Conservation (phyloP, 176 grass and related monocot species). For the Oropetium thomaeum region DNA sequence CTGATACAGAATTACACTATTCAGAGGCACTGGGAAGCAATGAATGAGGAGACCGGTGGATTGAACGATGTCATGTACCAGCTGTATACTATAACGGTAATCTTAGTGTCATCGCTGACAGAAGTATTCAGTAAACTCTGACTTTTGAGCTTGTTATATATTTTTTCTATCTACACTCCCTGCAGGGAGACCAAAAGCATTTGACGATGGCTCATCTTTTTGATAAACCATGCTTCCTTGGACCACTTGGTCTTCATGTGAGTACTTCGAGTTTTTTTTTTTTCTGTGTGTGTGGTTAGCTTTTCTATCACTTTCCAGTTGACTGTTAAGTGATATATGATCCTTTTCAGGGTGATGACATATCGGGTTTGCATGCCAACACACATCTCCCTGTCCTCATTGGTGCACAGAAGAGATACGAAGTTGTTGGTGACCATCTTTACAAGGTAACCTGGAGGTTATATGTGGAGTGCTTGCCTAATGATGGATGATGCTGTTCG, state of each 20-base stretch:
- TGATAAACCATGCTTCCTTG: slow-evolving; percentile 89
- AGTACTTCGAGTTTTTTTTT: too few species aligned
- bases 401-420: slow-evolving; percentile 77
- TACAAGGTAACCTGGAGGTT: slow-evolving; percentile 64
- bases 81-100: slow-evolving; percentile 81
- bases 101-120: not conserved
- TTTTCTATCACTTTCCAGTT: too few species aligned
- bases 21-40: slow-evolving; percentile 77
- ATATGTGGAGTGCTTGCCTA: not conserved
- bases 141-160: not conserved
- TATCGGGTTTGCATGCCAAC: slow-evolving; percentile 75
- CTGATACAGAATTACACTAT: slow-evolving; percentile 65
- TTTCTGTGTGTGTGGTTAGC: too few species aligned
- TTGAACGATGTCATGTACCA: slow-evolving; percentile 84
- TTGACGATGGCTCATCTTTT: slow-evolving; percentile 92
- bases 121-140: not conserved
- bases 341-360: slow-evolving; percentile 64
- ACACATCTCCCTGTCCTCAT: slow-evolving; percentile 77
- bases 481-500: not conserved
- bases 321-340: not conserved
- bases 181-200: slow-evolving; percentile 84
- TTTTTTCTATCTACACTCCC: not conserved
- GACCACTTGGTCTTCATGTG: slow-evolving; percentile 81
- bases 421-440: slow-evolving; percentile 73
- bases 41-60: slow-evolving; percentile 87